Evolutionary conservation across 2,329 filamentous ascomycete species (phyloP).

Genomic region (Trichoderma pleuroti): DNA sequence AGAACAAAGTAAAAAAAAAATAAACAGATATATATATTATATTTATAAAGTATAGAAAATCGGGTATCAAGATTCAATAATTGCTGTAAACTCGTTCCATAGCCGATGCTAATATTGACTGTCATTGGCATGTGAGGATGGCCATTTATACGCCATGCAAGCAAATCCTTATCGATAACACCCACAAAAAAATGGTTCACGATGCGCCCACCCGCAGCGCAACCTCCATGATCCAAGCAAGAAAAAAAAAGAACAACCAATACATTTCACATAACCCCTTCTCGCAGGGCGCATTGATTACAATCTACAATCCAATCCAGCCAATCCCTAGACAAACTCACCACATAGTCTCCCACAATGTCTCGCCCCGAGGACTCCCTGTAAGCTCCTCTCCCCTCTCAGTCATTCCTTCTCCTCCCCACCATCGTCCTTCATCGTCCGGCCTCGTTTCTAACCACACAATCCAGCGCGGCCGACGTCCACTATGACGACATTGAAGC

Average conservation of each 20-base stretch:
- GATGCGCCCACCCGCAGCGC: conserved; percentile 5
- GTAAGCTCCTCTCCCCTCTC: conserved; percentile 47
- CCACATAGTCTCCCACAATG: conserved; percentile 56
- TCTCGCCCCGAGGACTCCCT: conserved; percentile 95
- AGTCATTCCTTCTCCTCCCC: conserved; percentile 21
- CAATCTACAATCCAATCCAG: neutral
- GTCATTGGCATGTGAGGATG: neutral
- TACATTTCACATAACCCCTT: neutral
- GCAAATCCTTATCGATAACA: conserved; percentile 21
- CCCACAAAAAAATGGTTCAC: conserved; percentile 15
- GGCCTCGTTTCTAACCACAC: neutral
- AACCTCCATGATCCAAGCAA: neutral
- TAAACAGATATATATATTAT: fast-evolving
- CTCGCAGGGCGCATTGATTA: neutral
- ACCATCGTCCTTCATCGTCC: conserved; percentile 22
- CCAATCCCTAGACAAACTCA: neutral
- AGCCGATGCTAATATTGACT: neutral
- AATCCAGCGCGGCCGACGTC: conserved; percentile 78
- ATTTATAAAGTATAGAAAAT: neutral
- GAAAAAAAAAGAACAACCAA: neutral
- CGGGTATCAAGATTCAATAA: neutral
- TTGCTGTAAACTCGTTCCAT: neutral
- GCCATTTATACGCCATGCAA: neutral
- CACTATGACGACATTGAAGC: conserved; percentile 97
- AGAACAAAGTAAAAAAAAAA: neutral